Percentiles rank a stretch among this genome's conserved stretches.
Conservation (phyloP, 2,329 filamentous ascomycete genomes). For the Akanthomyces lecanii region DNA sequence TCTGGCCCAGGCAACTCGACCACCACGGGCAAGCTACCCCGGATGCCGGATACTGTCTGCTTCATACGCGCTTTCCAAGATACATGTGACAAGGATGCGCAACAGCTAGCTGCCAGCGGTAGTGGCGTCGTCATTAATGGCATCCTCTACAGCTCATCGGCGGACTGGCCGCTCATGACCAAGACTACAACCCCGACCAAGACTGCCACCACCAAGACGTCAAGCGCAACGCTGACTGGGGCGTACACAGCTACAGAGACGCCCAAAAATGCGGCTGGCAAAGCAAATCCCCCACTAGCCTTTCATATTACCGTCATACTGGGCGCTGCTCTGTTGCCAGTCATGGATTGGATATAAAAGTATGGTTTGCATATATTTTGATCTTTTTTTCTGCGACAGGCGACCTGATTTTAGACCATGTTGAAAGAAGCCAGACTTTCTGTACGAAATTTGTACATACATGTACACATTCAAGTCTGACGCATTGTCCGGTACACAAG, state of each 20-base stretch:
- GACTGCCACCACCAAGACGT: constrained; percentile 21
- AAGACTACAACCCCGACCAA: constrained; percentile 21
- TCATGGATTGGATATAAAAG: constrained; percentile 7
- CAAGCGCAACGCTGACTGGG: constrained; percentile 28
- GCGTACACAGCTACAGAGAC: constrained; percentile 34
- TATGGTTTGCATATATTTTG: background rate
- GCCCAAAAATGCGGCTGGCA: constrained; percentile 22
- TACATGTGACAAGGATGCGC: constrained; percentile 49
- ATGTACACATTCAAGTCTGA: background rate
- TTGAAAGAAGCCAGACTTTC: background rate
- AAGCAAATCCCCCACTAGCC: background rate
- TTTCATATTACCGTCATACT: background rate
- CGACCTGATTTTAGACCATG: background rate
- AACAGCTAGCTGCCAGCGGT: constrained; percentile 44
- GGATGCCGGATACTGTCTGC: constrained; percentile 50
- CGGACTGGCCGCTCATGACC: constrained; percentile 39
- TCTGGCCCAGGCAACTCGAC: constrained; percentile 55
- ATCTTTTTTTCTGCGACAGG: background rate
- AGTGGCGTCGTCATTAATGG: constrained; percentile 58
- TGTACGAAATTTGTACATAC: background rate
- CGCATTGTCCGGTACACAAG: background rate
- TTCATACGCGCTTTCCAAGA: constrained; percentile 50
- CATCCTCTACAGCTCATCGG: constrained; percentile 43
- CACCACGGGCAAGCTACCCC: constrained; percentile 48
- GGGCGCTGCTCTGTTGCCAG: background rate